A percentile compares a stretch with the other conserved stretches of the same genome.
Evolutionary conservation across 805 yeast species (phyloP).

Genomic region (Candida multigemmis): DNA sequence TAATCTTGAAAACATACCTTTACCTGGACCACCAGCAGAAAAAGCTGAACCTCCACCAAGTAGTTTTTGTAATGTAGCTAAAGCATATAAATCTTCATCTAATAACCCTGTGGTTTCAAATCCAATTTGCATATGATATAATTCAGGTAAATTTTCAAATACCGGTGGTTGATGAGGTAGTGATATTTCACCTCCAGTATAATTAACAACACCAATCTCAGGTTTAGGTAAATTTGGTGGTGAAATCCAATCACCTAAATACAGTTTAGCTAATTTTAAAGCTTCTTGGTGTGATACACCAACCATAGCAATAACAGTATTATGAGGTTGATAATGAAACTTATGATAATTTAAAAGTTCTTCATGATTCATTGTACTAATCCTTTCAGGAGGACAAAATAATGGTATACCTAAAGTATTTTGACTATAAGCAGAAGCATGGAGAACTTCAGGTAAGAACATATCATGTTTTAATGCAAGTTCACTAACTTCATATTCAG

Average conservation of each 20-base stretch:
- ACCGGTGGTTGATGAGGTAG: slow-evolving; percentile 32
- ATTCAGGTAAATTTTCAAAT: slow-evolving; percentile 53
- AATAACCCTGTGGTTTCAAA: slow-evolving; percentile 82
- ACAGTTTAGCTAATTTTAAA: slow-evolving; percentile 46
- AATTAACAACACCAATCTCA: slow-evolving; percentile 49
- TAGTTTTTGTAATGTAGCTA: slow-evolving; percentile 82
- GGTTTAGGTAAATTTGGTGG: slow-evolving; percentile 6
- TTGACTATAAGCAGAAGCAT: slow-evolving; percentile 65
- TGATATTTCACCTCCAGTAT: slow-evolving; percentile 40
- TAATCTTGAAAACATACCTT: slow-evolving; percentile 94
- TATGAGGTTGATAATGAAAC: slow-evolving; percentile 66
- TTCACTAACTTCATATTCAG: slow-evolving; percentile 76
- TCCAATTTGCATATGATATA: slow-evolving; percentile 78
- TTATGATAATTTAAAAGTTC: slow-evolving; percentile 54
- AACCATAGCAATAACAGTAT: slow-evolving; percentile 76
- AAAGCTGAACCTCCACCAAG: slow-evolving; percentile 97
- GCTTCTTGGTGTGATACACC: slow-evolving; percentile 75
- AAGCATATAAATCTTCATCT: slow-evolving; percentile 81
- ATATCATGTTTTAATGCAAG: slow-evolving; percentile 77
- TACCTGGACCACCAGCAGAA: slow-evolving; percentile 98
- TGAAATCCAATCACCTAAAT: slow-evolving; percentile 53
- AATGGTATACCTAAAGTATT: slow-evolving; percentile 82
- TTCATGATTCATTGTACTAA: slow-evolving; percentile 44
- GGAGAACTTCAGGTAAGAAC: slow-evolving; percentile 83
- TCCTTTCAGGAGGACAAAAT: slow-evolving; percentile 65